These are phyloP conservation scores for Mucor velutinosus DNA, from an alignment of 371 early-diverging fungal species.

Conservation along the genomic window DNA sequence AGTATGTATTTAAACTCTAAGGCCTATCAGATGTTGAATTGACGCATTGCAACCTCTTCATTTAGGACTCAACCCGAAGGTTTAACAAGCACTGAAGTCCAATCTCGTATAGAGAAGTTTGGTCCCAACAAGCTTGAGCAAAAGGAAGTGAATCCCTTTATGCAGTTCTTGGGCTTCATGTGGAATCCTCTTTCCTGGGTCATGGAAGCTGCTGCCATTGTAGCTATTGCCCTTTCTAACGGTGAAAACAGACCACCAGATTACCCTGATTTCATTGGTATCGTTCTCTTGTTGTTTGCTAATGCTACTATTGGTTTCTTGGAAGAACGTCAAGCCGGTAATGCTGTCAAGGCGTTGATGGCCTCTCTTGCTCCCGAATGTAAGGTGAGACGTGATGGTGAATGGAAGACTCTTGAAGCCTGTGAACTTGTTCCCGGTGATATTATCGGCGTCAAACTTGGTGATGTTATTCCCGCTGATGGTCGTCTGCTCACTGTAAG, in stretches of 20 bases:
- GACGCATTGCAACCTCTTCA: background rate
- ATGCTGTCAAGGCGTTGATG: slow-evolving; percentile 78
- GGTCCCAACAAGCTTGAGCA: slow-evolving; percentile 72
- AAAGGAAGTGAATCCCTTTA: slow-evolving; percentile 75
- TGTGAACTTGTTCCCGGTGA: slow-evolving; percentile 73
- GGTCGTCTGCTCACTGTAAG: slow-evolving; percentile 59
- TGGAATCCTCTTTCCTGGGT: slow-evolving; percentile 81
- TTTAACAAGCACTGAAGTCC: slow-evolving; percentile 64
- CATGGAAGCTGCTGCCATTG: slow-evolving; percentile 80
- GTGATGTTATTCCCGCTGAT: slow-evolving; percentile 84
- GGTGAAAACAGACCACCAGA: slow-evolving; percentile 66
- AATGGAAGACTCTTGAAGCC: slow-evolving; percentile 58
- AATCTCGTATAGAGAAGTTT: slow-evolving; percentile 63
- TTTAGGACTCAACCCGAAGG: slow-evolving; percentile 59
- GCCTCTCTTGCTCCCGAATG: slow-evolving; percentile 73
- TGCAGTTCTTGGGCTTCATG: slow-evolving; percentile 87
- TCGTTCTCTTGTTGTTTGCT: slow-evolving; percentile 74
- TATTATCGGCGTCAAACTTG: slow-evolving; percentile 70
- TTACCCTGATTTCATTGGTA: slow-evolving; percentile 85
- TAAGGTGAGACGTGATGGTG: slow-evolving; percentile 66
- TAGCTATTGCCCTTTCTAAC: slow-evolving; percentile 72
- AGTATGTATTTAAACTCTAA: slow-evolving; percentile 38
- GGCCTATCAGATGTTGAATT: background rate
- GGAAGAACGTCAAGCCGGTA: slow-evolving; percentile 82
- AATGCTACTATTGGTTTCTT: slow-evolving; percentile 86